phyloP scores from a whole-genome alignment of 176 grass and related monocot genomes.

The Avena eriantha region DNA sequence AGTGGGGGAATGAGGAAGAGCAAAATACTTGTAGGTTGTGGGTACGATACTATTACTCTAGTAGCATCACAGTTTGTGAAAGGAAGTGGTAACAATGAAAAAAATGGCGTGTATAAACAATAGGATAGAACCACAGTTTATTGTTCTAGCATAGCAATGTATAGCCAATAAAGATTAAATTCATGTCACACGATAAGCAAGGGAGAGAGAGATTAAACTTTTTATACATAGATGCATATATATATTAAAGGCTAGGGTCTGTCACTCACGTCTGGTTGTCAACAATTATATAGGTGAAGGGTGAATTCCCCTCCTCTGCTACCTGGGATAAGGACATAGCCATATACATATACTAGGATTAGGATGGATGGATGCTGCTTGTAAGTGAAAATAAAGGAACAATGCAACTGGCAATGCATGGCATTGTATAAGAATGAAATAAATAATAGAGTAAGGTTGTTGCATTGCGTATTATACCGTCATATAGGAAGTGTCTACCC shows the following conservation, averaged over 20 bases:
- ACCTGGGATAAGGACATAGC: conserved; percentile 57
- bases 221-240: neutral
- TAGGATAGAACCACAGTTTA: neutral
- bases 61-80: neutral
- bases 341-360: neutral
- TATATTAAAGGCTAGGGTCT: neutral
- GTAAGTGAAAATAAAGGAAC: neutral
- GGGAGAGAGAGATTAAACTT: too few relatives aligned
- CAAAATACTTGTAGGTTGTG: neutral
- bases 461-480: conserved; percentile 45
- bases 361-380: neutral
- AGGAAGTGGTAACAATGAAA: neutral
- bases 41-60: neutral
- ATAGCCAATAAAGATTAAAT: neutral
- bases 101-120: neutral
- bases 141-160: neutral
- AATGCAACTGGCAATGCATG: neutral
- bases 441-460: neutral
- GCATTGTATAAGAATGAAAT: conserved; percentile 20
- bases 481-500: conserved; percentile 77
- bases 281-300: conserved; percentile 97
- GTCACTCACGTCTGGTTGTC: conserved; percentile 85
- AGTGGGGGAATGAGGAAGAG: neutral
- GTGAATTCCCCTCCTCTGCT: conserved; percentile 71
- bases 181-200: too few relatives aligned